Conservation (phyloP, 805 yeast genomes). For the Yamadazyma sp. region DNA sequence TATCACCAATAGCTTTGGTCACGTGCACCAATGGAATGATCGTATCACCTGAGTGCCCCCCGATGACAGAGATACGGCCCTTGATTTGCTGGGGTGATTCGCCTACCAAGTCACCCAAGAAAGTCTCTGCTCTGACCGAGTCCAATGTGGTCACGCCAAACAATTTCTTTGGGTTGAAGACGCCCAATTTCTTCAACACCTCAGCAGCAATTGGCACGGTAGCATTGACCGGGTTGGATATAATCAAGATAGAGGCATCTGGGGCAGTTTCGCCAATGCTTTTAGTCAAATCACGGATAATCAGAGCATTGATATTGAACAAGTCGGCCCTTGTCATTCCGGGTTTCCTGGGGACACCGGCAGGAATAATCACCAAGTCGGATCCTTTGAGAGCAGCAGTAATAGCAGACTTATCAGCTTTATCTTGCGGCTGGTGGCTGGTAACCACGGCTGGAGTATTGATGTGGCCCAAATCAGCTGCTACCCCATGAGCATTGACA, state of each 20-base stretch:
- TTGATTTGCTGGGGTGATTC: conserved; percentile 31
- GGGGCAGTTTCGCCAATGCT: conserved; percentile 40
- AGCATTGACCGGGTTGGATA: conserved; percentile 48
- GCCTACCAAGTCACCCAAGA: conserved; percentile 38
- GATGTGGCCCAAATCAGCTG: conserved; percentile 47
- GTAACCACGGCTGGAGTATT: conserved; percentile 39
- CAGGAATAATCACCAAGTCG: conserved; percentile 45
- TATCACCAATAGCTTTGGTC: conserved; percentile 16
- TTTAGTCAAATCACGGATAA: conserved; percentile 43
- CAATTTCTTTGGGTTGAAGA: conserved; percentile 44
- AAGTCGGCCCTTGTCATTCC: conserved; percentile 51
- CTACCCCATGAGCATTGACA: conserved; percentile 47
- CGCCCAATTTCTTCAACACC: conserved; percentile 46
- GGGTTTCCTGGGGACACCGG: conserved; percentile 50
- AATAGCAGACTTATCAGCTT: conserved; percentile 38
- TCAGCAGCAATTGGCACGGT: conserved; percentile 51
- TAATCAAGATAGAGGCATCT: conserved; percentile 44
- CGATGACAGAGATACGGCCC: conserved; percentile 44
- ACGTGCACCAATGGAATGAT: conserved; percentile 39
- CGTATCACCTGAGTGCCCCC: conserved; percentile 50
- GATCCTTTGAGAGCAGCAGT: conserved; percentile 37
- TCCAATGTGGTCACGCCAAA: conserved; percentile 50
- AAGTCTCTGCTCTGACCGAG: conserved; percentile 47
- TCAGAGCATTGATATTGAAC: conserved; percentile 47
- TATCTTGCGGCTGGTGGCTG: conserved; percentile 41